Percentiles rank a stretch among this genome's conserved stretches.
phyloP scores from a whole-genome alignment of 208 protist species.

The Leishmania tarentolae region DNA sequence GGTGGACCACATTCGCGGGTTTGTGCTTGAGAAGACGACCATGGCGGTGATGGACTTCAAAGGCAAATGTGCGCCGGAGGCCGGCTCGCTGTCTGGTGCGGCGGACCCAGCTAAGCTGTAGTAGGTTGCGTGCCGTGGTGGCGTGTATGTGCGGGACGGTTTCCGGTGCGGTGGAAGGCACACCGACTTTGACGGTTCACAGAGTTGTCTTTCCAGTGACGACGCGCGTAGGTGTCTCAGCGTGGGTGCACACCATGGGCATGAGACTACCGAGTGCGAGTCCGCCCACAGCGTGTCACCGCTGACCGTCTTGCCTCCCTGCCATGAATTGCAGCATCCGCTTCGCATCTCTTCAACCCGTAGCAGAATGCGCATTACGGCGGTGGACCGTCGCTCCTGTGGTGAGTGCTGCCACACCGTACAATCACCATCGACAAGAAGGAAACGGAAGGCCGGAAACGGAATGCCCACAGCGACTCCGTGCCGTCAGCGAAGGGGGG shows the following conservation, averaged over 20 bases:
- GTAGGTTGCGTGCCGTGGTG: neutral
- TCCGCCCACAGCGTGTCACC: neutral
- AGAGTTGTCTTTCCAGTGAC: neutral
- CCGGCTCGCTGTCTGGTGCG: neutral
- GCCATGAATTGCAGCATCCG: neutral
- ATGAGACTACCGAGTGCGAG: neutral
- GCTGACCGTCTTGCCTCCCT: neutral
- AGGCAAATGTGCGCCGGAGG: neutral
- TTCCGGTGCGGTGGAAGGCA: neutral
- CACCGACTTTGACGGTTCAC: neutral
- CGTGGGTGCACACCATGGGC: neutral
- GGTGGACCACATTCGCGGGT: slow-evolving; percentile 78
- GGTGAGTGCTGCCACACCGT: neutral
- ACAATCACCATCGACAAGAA: no score
- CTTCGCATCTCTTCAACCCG: neutral
- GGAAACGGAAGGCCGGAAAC: no score
- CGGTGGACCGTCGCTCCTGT: neutral
- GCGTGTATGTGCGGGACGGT: neutral
- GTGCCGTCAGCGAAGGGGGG: no score
- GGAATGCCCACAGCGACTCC: no score
- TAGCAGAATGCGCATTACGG: neutral
- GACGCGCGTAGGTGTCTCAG: neutral
- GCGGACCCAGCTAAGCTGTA: slow-evolving; percentile 39
- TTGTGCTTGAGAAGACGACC: slow-evolving; percentile 57
- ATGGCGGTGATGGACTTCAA: slow-evolving; percentile 29